Base-by-base conservation (phyloP, 148 eudicot species). In the Nyssa sinensis region DNA sequence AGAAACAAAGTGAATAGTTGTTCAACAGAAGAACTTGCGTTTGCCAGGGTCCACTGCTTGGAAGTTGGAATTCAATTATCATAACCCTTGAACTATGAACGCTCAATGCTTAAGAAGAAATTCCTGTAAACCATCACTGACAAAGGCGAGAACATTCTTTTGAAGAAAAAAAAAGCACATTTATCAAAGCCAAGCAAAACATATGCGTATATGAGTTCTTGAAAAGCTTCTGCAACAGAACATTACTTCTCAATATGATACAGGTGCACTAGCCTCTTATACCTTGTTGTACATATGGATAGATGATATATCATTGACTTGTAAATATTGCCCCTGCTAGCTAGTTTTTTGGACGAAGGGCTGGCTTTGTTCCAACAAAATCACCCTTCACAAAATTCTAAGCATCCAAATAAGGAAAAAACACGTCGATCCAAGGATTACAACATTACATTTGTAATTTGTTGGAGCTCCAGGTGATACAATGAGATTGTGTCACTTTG, bases 301-400 rank as follows among this genome's bases (percentile, higher is more conserved):
- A 13, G n/a, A 16, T 14, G 21, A 65, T 21, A 10, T 34, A 35
- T 35, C 44, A 65, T 34, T 23, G 23, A 24, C 68, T 21, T 32
- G 23, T 33, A 10, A 31, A 32, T 64, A 64, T 33, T 19, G 67
- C 6, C 37, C 19, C 37, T 25, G 11, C 37, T 33, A 3, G 24
- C 25, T 2, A 55, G 6, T 17, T 55, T 55, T 55, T 17, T 55
- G 55, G 14, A 55, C 31, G 12, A 32, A 17, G 13, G 67, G 24
- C 41, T 7, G 67, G 19, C 13, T 47, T 25, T 7, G 39, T 39
- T 33, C 73, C 79, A 71, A 64, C 67, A 75, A 72, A 69, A 79
- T 75, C 41, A 64, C 64, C 67, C 72, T 65, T 70, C 29, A 67
- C 71, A 75, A 79, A 79, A 79, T 73, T 78, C 78, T 65, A 71